Evolutionary conservation across 179 eudicot species (phyloP).

Genomic region (Vitellaria paradoxa): DNA sequence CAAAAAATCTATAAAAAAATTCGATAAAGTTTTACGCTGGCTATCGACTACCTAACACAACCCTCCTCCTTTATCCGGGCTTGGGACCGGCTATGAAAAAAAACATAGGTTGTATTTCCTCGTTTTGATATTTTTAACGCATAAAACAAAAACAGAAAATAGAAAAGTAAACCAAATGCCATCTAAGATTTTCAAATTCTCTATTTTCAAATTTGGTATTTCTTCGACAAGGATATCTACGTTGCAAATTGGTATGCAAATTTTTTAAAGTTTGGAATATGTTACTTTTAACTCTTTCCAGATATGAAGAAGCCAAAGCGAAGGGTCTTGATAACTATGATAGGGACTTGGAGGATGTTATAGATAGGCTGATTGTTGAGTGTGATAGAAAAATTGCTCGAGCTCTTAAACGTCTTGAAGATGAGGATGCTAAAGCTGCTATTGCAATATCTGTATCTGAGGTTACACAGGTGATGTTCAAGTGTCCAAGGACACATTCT

Average conservation of each 20-base stretch:
- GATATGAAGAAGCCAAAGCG: conserved; percentile 87
- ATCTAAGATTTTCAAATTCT: background rate
- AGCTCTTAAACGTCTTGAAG: conserved; percentile 93
- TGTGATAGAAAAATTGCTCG: conserved; percentile 92
- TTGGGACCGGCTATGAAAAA: too few relatives aligned
- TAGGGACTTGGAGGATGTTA: conserved; percentile 89
- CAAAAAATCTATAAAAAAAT: too few relatives aligned
- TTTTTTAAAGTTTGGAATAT: background rate
- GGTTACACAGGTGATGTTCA: conserved; percentile 69
- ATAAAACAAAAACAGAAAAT: too few relatives aligned
- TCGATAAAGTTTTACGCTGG: too few relatives aligned
- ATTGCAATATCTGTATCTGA: conserved; percentile 92
- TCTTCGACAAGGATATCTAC: background rate
- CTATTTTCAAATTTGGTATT: background rate
- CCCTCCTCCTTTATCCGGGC: too few relatives aligned
- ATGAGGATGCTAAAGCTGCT: conserved; percentile 98
- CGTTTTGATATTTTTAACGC: too few relatives aligned
- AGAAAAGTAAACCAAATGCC: too few relatives aligned
- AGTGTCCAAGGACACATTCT: background rate
- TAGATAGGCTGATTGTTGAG: conserved; percentile 92
- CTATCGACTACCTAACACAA: too few relatives aligned
- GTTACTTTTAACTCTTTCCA: conserved; percentile 39
- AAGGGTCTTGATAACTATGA: conserved; percentile 80
- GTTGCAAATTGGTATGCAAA: background rate
- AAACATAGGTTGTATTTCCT: too few relatives aligned